These are phyloP conservation scores for Zymoseptoria brevis DNA, from an alignment of 2,329 filamentous ascomycete genomes.

Conservation along the genomic window DNA sequence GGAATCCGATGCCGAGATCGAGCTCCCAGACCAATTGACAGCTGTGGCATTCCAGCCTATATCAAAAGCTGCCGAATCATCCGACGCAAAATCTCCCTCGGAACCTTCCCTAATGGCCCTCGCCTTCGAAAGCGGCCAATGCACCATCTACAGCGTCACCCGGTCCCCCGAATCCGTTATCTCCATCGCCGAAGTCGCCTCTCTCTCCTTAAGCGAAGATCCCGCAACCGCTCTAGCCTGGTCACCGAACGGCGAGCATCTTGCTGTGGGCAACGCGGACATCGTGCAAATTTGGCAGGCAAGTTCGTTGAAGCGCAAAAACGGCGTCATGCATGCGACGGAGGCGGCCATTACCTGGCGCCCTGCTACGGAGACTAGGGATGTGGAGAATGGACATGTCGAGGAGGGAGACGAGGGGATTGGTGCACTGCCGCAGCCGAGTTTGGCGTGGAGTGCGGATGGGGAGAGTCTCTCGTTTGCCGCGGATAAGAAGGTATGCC, in stretches of 20 bases:
- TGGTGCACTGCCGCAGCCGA: slow-evolving; percentile 19
- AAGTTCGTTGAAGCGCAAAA: slow-evolving; percentile 16
- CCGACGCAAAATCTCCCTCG: not conserved
- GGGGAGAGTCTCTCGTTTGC: slow-evolving; percentile 46
- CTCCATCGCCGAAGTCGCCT: slow-evolving; percentile 11
- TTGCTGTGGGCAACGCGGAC: slow-evolving; percentile 39
- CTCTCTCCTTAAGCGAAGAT: slow-evolving; percentile 17
- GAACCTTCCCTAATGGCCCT: slow-evolving; percentile 30
- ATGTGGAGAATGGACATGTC: slow-evolving; percentile 12
- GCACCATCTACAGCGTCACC: slow-evolving; percentile 34
- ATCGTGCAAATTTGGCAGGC: slow-evolving; percentile 38
- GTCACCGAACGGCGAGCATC: slow-evolving; percentile 35
- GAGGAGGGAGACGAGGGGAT: slow-evolving; percentile 10
- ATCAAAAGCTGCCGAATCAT: not conserved
- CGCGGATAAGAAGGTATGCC: slow-evolving; percentile 37
- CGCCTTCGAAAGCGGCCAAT: slow-evolving; percentile 34
- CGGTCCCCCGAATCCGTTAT: slow-evolving; percentile 1
- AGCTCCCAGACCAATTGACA: slow-evolving; percentile 17
- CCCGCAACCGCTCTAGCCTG: slow-evolving; percentile 37
- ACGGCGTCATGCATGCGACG: slow-evolving; percentile 7
- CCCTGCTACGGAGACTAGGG: slow-evolving; percentile 13
- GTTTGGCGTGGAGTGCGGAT: slow-evolving; percentile 46
- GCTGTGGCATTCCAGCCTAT: slow-evolving; percentile 35
- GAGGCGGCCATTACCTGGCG: slow-evolving; percentile 24
- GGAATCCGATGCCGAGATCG: slow-evolving; percentile 5